A percentile compares a stretch with the other conserved stretches of the same genome.
phyloP scores from a whole-genome alignment of 768 basidiomycete genomes.

The Agrocybe pediades region DNA sequence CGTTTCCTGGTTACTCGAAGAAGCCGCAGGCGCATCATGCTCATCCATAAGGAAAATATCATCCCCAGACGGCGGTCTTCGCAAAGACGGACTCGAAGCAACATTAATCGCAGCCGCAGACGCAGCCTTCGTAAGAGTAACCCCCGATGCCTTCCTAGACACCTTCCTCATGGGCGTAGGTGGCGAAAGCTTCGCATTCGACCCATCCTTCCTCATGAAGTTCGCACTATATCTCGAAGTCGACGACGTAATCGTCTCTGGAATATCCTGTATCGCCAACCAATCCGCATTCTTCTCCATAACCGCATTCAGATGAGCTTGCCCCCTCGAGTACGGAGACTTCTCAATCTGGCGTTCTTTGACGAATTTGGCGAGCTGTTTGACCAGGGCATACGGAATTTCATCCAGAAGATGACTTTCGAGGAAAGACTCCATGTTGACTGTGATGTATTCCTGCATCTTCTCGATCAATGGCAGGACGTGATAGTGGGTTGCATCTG shows the following conservation, averaged over 20 bases:
- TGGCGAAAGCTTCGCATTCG: conserved; percentile 14
- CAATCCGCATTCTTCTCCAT: conserved; percentile 69
- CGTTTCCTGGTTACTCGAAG: conserved; percentile 36
- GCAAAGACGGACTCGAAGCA: conserved; percentile 27
- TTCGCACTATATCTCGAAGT: conserved; percentile 2
- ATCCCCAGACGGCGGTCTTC: conserved; percentile 45
- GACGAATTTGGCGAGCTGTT: conserved; percentile 63
- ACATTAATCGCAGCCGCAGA: conserved; percentile 4
- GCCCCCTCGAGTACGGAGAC: conserved; percentile 65
- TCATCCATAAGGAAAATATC: conserved; percentile 90
- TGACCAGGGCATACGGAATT: conserved; percentile 63
- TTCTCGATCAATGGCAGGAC: conserved; percentile 67
- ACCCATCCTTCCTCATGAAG: conserved; percentile 15
- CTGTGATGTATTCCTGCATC: conserved; percentile 77
- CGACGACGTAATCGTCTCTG: conserved; percentile 48
- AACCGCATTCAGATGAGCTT: conserved; percentile 50
- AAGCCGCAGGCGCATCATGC: conserved; percentile 35
- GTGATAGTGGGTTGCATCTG: conserved; percentile 81
- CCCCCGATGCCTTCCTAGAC: not conserved
- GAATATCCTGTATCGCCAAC: conserved; percentile 71
- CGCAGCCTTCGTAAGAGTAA: not conserved
- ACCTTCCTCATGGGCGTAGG: conserved; percentile 22
- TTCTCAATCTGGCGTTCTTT: conserved; percentile 62
- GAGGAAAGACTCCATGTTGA: conserved; percentile 86
- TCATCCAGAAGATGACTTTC: conserved; percentile 82